These are phyloP conservation scores for Ogataea trehalophila DNA, from an alignment of 805 yeast genomes.

Conservation along the genomic window DNA sequence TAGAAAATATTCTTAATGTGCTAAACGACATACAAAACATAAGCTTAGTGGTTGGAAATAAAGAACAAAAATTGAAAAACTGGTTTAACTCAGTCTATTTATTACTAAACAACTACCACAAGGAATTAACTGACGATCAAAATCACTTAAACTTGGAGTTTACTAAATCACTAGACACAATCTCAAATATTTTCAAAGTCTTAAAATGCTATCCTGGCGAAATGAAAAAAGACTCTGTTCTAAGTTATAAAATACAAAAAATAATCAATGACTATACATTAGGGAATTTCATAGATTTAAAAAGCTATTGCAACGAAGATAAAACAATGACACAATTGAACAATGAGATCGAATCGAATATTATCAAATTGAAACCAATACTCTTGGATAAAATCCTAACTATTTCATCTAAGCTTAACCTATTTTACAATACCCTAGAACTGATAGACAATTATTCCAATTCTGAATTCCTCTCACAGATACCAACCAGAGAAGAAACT, in stretches of 20 bases:
- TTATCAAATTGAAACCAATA: slow-evolving; percentile 22
- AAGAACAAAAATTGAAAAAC: slow-evolving; percentile 6
- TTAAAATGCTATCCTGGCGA: slow-evolving; percentile 12
- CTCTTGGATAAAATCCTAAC: slow-evolving; percentile 20
- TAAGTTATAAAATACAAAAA: slow-evolving; percentile 15
- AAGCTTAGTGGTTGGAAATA: slow-evolving; percentile 11
- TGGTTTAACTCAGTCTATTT: slow-evolving; percentile 11
- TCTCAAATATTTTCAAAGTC: slow-evolving; percentile 18
- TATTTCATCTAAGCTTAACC: slow-evolving; percentile 18
- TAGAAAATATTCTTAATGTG: slow-evolving; percentile 6
- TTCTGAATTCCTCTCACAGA: slow-evolving; percentile 11
- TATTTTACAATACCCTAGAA: slow-evolving; percentile 21
- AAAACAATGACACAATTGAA: slow-evolving; percentile 20
- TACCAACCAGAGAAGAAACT: slow-evolving; percentile 26
- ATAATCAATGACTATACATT: slow-evolving; percentile 19
- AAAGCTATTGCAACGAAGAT: slow-evolving; percentile 18
- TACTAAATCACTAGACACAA: slow-evolving; percentile 22
- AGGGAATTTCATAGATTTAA: slow-evolving; percentile 13
- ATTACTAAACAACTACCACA: slow-evolving; percentile 3
- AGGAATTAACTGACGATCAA: slow-evolving; percentile 12
- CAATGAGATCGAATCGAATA: slow-evolving; percentile 19
- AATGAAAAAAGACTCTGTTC: slow-evolving; percentile 10
- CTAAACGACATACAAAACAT: slow-evolving; percentile 11
- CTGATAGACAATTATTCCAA: slow-evolving; percentile 17
- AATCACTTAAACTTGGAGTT: slow-evolving; percentile 18